Percentiles rank a stretch among this genome's conserved stretches.
These are phyloP conservation scores for Sporormia fimetaria DNA, from an alignment of 495 filamentous ascomycete species.

Conservation along the genomic window DNA sequence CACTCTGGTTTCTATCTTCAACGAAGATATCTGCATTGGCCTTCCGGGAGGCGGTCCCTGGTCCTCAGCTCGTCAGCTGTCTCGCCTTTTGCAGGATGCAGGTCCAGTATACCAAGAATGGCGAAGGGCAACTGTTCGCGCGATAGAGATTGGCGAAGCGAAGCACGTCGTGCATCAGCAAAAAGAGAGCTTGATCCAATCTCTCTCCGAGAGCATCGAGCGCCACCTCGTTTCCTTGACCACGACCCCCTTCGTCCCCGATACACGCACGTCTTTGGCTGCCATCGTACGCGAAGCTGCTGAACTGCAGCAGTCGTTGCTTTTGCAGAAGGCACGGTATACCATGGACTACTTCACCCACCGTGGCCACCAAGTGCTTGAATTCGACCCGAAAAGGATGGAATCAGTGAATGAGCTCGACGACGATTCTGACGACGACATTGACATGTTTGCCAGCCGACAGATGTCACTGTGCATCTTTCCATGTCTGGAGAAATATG, in stretches of 20 bases:
- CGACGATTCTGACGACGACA: slow-evolving; percentile 18
- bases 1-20: slow-evolving; percentile 29
- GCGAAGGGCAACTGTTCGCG: slow-evolving; percentile 15
- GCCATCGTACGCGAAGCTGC: slow-evolving; percentile 12
- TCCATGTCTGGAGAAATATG: slow-evolving; percentile 28
- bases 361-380: not conserved
- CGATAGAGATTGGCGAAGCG: slow-evolving; percentile 8
- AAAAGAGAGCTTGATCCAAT: slow-evolving; percentile 8
- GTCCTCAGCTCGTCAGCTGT: slow-evolving; percentile 3
- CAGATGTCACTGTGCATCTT: slow-evolving; percentile 26
- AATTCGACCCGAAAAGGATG: slow-evolving; percentile 15
- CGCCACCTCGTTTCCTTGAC: slow-evolving; percentile 11
- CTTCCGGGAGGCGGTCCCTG: slow-evolving; percentile 23
- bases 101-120: slow-evolving; percentile 16
- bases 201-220: slow-evolving; percentile 3
- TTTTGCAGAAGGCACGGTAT: slow-evolving; percentile 22
- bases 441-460: slow-evolving; percentile 8
- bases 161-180: slow-evolving; percentile 6
- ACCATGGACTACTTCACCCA: slow-evolving; percentile 8
- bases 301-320: slow-evolving; percentile 13
- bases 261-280: slow-evolving; percentile 6
- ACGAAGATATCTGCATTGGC: slow-evolving; percentile 23
- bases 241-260: slow-evolving; percentile 2
- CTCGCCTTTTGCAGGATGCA: slow-evolving; percentile 13
- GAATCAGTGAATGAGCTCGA: slow-evolving; percentile 20